Evolutionary conservation across 1,284 basidiomycete species (phyloP).

Genomic region (Sanghuangporus sanghuang): DNA sequence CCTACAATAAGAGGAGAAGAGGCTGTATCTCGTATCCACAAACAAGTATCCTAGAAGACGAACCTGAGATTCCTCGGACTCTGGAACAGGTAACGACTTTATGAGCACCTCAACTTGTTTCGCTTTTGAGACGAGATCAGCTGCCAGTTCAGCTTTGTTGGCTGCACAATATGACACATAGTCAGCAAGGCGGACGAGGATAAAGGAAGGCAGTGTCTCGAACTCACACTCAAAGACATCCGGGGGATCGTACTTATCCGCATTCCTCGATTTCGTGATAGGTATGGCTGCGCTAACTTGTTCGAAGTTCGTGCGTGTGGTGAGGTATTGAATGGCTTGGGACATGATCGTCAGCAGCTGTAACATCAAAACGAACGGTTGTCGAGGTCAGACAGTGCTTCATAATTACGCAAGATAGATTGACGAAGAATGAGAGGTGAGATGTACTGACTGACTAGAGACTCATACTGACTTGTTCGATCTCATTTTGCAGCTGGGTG

Average conservation of each 20-base stretch:
- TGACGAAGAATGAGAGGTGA: background rate
- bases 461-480: conserved; percentile 58
- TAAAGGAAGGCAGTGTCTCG: background rate
- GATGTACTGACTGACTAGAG: background rate
- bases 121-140: conserved; percentile 74
- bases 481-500: conserved; percentile 84
- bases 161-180: conserved; percentile 34
- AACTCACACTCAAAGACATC: conserved; percentile 61
- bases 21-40: background rate
- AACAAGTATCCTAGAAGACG: conserved; percentile 15
- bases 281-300: conserved; percentile 71
- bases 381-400: too few species aligned
- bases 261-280: conserved; percentile 66
- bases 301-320: conserved; percentile 62
- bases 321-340: conserved; percentile 68
- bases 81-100: conserved; percentile 66
- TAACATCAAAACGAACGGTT: background rate
- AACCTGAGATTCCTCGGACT: conserved; percentile 69
- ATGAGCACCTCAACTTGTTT: conserved; percentile 82
- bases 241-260: conserved; percentile 63
- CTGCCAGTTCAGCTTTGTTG: conserved; percentile 74
- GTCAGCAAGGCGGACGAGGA: background rate
- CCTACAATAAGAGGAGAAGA: conserved; percentile 33
- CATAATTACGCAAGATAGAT: too few species aligned
- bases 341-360: conserved; percentile 82